A percentile compares a stretch with the other conserved stretches of the same genome.
Conservation (phyloP, 1,284 basidiomycete species). For the Apiotrichum brassicae region DNA sequence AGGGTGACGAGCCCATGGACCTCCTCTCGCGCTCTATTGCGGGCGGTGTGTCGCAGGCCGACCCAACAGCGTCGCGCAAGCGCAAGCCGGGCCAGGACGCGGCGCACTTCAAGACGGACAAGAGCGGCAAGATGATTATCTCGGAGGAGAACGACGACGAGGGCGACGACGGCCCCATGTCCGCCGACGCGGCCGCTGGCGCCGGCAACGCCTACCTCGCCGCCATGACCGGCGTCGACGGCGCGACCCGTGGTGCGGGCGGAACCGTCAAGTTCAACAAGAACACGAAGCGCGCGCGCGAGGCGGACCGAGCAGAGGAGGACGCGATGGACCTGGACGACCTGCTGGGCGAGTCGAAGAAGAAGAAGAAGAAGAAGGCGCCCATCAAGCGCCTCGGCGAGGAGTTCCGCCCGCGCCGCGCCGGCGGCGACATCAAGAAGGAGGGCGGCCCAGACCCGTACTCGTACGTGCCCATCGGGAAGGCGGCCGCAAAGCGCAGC, state of each 20-base stretch:
- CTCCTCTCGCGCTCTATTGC: conserved; percentile 72
- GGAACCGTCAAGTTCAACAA: conserved; percentile 95
- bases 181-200: conserved; percentile 50
- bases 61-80: conserved; percentile 13
- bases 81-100: conserved; percentile 82
- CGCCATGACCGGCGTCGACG: conserved; percentile 69
- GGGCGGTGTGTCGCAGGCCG: conserved; percentile 60
- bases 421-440: conserved; percentile 85
- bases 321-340: conserved; percentile 48
- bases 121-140: conserved; percentile 85
- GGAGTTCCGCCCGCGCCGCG: conserved; percentile 74
- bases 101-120: conserved; percentile 78
- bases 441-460: conserved; percentile 77
- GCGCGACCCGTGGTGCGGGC: conserved; percentile 72
- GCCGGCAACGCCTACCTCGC: conserved; percentile 80
- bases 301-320: conserved; percentile 54
- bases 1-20: conserved; percentile 94
- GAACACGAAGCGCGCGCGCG: conserved; percentile 81
- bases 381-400: conserved; percentile 57
- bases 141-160: conserved; percentile 54
- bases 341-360: conserved; percentile 57
- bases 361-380: conserved; percentile 46
- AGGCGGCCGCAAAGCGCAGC: conserved; percentile 55
- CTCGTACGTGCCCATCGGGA: conserved; percentile 76
- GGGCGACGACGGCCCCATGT: conserved; percentile 47